phyloP scores from a whole-genome alignment of 495 filamentous ascomycete genomes.

The Tuber melanosporum region DNA sequence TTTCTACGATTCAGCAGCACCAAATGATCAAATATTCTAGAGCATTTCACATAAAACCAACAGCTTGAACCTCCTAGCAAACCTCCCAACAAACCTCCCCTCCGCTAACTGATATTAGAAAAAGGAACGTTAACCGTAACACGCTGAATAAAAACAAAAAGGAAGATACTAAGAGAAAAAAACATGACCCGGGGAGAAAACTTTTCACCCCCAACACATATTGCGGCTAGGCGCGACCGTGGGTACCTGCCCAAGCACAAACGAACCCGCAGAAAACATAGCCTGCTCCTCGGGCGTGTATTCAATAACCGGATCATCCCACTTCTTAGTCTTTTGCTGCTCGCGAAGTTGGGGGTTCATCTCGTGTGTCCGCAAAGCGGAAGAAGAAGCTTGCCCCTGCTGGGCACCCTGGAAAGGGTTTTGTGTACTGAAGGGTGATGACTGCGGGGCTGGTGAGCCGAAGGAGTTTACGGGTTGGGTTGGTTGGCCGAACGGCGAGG shows the following conservation, averaged over 20 bases:
- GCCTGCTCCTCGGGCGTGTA: slow-evolving; percentile 30
- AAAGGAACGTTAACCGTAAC: not conserved
- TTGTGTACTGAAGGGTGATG: slow-evolving; percentile 25
- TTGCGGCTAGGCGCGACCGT: slow-evolving; percentile 38
- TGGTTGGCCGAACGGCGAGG: slow-evolving; percentile 20
- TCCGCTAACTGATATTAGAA: not conserved
- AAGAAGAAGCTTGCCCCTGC: slow-evolving; percentile 8
- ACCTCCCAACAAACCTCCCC: not conserved
- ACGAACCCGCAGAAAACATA: slow-evolving; percentile 29
- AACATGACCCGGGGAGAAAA: not conserved
- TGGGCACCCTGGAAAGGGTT: slow-evolving; percentile 31
- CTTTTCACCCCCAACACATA: slow-evolving; percentile 36
- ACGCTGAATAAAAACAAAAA: not conserved
- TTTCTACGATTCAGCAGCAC: not conserved
- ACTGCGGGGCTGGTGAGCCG: slow-evolving; percentile 13
- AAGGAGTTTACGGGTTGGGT: slow-evolving; percentile 12
- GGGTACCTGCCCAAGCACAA: slow-evolving; percentile 35
- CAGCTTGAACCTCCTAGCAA: not conserved
- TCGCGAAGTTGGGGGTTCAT: slow-evolving; percentile 28
- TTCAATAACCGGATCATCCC: slow-evolving; percentile 39
- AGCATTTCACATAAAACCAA: not conserved
- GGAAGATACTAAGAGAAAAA: not conserved
- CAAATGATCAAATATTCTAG: not conserved
- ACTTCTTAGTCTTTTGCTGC: slow-evolving; percentile 33
- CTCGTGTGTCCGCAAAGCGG: slow-evolving; percentile 3